Evolutionary conservation across 345 rosid genomes (phyloP), one percentile per base, ranked within the genome.

Genomic region (Arabidopsis suecica): DNA sequence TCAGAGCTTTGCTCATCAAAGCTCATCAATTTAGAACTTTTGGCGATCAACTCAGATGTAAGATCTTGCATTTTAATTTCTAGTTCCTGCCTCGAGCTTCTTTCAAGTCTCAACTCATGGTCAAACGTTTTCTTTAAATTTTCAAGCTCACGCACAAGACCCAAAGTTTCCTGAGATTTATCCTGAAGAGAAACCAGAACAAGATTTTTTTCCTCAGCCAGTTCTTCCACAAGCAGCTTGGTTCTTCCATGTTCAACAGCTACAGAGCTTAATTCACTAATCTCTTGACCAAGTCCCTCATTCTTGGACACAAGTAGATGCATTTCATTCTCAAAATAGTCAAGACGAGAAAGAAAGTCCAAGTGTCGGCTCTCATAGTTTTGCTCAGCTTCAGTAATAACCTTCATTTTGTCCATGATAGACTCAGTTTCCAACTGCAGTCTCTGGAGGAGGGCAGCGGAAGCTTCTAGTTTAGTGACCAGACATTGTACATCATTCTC

Each of bases 391-490:
- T 84, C 89, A 57, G 85, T 77, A 77, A 86, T 78, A 57, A 58
- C 75, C 77, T 81, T 75, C 76, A 87, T 78, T 79, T 72, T 86
- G 56, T 79, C 81, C 67, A 85, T 80, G 70, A 90, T 50, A 73
- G 81, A 78, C 72, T 91, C 97, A 50, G 84, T 65, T 74, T 84
- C 79, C 75, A 68, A 80, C 82, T 89, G 93, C 80, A 90, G 91
- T 78, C 86, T 90, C 79, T 85, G 82, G 61, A 82, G 66, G 67
- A 79, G 56, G 30, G 79, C 66, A 81, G 75, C 79, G 66, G 90
- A 88, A 44, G 57, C 79, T 75, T 81, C 82, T 32, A 88, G 76
- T 73, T 86, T 87, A 62, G 79, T 75, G 13, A 78, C 80, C 69
- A 86, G 73, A 78, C 75, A 75, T 18, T 60, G 75, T 61, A 81